A percentile compares a stretch with the other conserved stretches of the same genome.
These are phyloP conservation scores for Cubamyces lactineus DNA, from an alignment of 768 basidiomycete species.

Conservation along the genomic window DNA sequence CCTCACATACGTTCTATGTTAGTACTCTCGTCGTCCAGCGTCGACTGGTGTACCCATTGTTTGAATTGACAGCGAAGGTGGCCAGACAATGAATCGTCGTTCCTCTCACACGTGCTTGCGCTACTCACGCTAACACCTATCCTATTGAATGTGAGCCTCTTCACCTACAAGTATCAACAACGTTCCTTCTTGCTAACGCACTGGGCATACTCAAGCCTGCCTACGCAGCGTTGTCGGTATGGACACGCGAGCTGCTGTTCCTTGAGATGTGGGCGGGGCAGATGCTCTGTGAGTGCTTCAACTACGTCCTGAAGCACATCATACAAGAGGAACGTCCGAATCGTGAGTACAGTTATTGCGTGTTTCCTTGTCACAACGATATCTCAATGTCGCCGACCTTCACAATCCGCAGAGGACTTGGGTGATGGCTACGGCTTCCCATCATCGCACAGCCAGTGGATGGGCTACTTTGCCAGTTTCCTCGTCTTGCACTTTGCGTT, in stretches of 20 bases:
- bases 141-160: slow-evolving; percentile 33
- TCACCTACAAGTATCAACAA: background rate
- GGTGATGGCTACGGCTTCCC: slow-evolving; percentile 85
- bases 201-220: slow-evolving; percentile 57
- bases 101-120: slow-evolving; percentile 33
- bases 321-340: slow-evolving; percentile 72
- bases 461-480: slow-evolving; percentile 86
- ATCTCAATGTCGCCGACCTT: background rate
- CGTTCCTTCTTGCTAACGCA: background rate
- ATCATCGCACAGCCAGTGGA: slow-evolving; percentile 88
- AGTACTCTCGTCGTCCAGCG: background rate
- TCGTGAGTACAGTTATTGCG: slow-evolving; percentile 44
- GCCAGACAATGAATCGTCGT: slow-evolving; percentile 37
- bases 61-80: slow-evolving; percentile 13
- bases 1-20: slow-evolving; percentile 28
- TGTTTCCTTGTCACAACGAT: background rate
- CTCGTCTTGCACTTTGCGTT: slow-evolving; percentile 72
- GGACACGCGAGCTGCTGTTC: slow-evolving; percentile 79
- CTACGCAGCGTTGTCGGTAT: slow-evolving; percentile 73
- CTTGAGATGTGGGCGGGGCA: slow-evolving; percentile 87
- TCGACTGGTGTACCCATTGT: background rate
- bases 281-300: slow-evolving; percentile 68
- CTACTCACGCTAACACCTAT: slow-evolving; percentile 40
- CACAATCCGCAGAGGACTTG: slow-evolving; percentile 46
- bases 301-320: slow-evolving; percentile 66